Evolutionary conservation across 1,139 yeast genomes (phyloP).

Genomic region (Hyphopichia burtonii): DNA sequence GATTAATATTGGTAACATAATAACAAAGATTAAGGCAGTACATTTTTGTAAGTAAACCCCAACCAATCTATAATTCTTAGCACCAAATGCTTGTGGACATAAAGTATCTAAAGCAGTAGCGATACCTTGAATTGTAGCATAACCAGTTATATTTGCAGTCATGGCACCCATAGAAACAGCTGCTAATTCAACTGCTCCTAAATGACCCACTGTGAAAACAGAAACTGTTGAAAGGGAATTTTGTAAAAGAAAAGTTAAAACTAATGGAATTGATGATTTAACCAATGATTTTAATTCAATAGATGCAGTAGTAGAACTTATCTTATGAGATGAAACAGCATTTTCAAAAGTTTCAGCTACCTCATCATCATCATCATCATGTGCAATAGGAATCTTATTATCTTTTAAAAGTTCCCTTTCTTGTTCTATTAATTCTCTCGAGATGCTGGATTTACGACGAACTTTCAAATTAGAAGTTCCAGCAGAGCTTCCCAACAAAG

Average conservation of each 20-base stretch:
- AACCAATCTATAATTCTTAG: constrained; percentile 49
- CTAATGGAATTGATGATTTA: constrained; percentile 50
- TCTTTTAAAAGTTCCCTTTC: constrained; percentile 38
- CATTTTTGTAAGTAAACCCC: constrained; percentile 57
- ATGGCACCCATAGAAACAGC: constrained; percentile 64
- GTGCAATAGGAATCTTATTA: constrained; percentile 21
- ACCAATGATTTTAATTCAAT: constrained; percentile 42
- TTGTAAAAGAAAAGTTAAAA: constrained; percentile 53
- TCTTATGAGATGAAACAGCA: constrained; percentile 28
- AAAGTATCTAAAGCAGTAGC: constrained; percentile 59
- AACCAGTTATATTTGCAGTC: constrained; percentile 61
- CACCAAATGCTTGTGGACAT: constrained; percentile 63
- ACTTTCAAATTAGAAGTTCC: background rate
- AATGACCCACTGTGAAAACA: constrained; percentile 58
- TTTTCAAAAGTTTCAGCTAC: constrained; percentile 36
- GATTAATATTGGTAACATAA: constrained; percentile 50
- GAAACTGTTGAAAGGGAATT: constrained; percentile 58
- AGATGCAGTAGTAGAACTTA: constrained; percentile 23
- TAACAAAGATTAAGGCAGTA: constrained; percentile 47
- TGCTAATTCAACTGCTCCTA: constrained; percentile 58
- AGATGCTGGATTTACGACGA: constrained; percentile 25
- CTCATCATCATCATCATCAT: constrained; percentile 23
- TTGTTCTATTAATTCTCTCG: constrained; percentile 29
- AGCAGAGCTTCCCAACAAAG: constrained; percentile 4
- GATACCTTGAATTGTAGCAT: constrained; percentile 57